Percentiles rank a stretch among this genome's conserved stretches.
Evolutionary conservation across 805 yeast species (phyloP).

Genomic region (Saccharomycopsis sp.): DNA sequence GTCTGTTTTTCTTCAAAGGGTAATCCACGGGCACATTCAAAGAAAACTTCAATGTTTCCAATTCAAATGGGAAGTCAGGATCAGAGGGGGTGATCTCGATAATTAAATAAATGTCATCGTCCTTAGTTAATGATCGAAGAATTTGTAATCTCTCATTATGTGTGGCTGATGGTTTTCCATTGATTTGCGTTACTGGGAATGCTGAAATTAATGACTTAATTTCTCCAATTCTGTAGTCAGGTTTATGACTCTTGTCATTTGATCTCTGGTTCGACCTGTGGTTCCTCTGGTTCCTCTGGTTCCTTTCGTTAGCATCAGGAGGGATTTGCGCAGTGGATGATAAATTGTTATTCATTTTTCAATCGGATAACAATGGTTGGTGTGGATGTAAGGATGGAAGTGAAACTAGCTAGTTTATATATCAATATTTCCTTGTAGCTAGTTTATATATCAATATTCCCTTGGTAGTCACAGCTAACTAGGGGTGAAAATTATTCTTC

Average conservation of each 20-base stretch:
- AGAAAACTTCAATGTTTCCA: conserved; percentile 45
- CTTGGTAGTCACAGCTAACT: too few species aligned
- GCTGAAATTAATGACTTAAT: conserved; percentile 7
- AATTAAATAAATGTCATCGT: conserved; percentile 33
- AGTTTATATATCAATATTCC: too few species aligned
- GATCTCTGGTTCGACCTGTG: neutral
- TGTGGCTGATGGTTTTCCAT: conserved; percentile 6
- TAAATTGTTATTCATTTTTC: too few species aligned
- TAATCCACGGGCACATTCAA: conserved; percentile 49
- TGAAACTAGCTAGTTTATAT: too few species aligned
- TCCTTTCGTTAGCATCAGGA: too few species aligned
- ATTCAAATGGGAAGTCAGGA: conserved; percentile 67
- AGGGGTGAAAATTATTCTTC: too few species aligned
- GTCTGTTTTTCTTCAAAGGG: conserved; percentile 32
- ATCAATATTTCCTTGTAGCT: too few species aligned
- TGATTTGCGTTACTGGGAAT: conserved; percentile 9
- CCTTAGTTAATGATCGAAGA: conserved; percentile 5
- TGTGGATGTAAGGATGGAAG: too few species aligned
- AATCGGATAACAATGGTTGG: too few species aligned
- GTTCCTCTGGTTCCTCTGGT: neutral
- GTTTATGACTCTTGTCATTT: neutral
- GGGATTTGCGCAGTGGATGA: too few species aligned
- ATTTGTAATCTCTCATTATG: conserved; percentile 3
- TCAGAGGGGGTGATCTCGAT: conserved; percentile 51
- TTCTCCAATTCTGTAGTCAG: conserved; percentile 5